phyloP scores from a whole-genome alignment of 352 stramenopile species.

The Phytopythium helicoides region DNA sequence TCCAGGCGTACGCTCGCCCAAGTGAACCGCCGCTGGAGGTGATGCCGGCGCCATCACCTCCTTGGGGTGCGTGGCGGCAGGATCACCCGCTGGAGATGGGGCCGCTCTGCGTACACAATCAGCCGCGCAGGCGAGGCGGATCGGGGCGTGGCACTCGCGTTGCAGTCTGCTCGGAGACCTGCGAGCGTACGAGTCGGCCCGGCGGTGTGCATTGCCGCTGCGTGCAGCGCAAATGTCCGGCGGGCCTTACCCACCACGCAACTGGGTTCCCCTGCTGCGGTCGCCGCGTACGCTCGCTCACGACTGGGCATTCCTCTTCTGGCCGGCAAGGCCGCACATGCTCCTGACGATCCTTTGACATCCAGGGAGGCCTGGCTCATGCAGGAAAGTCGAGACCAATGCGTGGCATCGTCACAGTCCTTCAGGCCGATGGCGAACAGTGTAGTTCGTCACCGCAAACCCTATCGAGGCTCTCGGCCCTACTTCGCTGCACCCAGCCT shows the following conservation, averaged over 20 bases:
- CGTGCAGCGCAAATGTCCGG: background rate
- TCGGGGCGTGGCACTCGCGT: background rate
- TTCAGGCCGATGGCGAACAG: too few species aligned
- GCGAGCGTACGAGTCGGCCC: slow-evolving; percentile 7
- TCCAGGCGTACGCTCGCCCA: too few species aligned
- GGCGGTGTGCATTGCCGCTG: background rate
- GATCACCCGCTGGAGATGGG: background rate
- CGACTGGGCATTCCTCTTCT: background rate
- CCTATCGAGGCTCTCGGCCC: too few species aligned
- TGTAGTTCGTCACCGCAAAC: too few species aligned
- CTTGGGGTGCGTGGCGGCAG: background rate
- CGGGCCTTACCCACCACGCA: slow-evolving; percentile 2
- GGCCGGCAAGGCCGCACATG: background rate
- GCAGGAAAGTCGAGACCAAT: too few species aligned
- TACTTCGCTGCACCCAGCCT: too few species aligned
- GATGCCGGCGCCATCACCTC: too few species aligned
- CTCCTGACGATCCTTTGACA: too few species aligned
- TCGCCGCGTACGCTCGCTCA: slow-evolving; percentile 8
- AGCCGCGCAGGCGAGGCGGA: too few species aligned
- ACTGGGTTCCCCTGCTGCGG: background rate
- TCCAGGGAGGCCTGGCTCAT: too few species aligned
- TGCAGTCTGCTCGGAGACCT: background rate
- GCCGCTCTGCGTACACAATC: background rate
- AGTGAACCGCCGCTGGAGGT: too few species aligned
- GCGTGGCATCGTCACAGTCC: too few species aligned